Evolutionary conservation across 495 filamentous ascomycete species (phyloP).

Genomic region (Lophiostoma macrostomum): DNA sequence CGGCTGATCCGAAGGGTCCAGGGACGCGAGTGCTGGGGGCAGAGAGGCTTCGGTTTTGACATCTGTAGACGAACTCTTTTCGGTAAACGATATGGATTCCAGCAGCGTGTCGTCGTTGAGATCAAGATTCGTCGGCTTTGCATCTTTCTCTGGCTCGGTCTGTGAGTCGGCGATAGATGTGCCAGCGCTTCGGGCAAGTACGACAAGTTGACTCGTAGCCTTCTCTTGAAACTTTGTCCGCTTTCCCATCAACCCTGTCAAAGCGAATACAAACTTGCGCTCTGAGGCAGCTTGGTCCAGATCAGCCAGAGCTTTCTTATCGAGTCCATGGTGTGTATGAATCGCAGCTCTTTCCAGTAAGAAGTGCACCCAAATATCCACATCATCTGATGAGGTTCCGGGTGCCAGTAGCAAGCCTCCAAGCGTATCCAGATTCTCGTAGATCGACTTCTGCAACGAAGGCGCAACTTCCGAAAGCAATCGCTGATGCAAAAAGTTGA

Average conservation of each 20-base stretch:
- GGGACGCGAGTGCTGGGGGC: slow-evolving; percentile 54
- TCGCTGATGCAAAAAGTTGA: slow-evolving; percentile 84
- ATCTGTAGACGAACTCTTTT: slow-evolving; percentile 38
- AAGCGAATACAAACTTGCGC: slow-evolving; percentile 72
- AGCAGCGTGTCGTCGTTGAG: slow-evolving; percentile 92
- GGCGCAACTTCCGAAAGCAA: slow-evolving; percentile 76
- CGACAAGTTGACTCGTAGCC: slow-evolving; percentile 85
- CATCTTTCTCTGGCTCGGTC: slow-evolving; percentile 5
- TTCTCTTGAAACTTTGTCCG: slow-evolving; percentile 89
- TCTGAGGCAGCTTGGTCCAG: slow-evolving; percentile 60
- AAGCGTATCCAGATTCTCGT: slow-evolving; percentile 50
- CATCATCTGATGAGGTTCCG: background rate
- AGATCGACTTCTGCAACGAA: slow-evolving; percentile 57
- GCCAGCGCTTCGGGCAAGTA: slow-evolving; percentile 72
- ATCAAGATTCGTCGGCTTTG: slow-evolving; percentile 62
- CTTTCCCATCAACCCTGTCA: slow-evolving; percentile 86
- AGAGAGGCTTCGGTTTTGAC: slow-evolving; percentile 54
- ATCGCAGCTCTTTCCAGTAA: slow-evolving; percentile 79
- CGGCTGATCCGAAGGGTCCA: slow-evolving; percentile 79
- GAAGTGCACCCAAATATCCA: slow-evolving; percentile 52
- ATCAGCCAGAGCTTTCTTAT: slow-evolving; percentile 69
- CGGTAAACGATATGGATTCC: slow-evolving; percentile 76
- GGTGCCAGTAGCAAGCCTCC: slow-evolving; percentile 43
- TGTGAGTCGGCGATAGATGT: slow-evolving; percentile 4
- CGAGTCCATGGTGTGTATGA: slow-evolving; percentile 80